These are phyloP conservation scores for Lasiodiplodia gonubiensis DNA, from an alignment of 2,329 filamentous ascomycete genomes.

Conservation along the genomic window DNA sequence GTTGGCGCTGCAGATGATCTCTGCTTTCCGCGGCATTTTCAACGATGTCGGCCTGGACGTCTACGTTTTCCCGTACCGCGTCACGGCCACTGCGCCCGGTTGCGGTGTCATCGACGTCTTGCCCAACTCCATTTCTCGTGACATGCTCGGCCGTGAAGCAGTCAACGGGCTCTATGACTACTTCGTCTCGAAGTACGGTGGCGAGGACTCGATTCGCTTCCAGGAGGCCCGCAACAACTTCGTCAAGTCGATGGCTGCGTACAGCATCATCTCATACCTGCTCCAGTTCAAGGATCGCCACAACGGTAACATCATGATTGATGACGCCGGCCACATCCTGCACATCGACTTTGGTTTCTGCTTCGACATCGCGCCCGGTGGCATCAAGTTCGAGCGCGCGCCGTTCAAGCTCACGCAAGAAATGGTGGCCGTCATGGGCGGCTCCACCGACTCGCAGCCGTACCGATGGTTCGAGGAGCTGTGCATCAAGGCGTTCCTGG, in stretches of 20 bases:
- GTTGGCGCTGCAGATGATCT: slow-evolving; percentile 95
- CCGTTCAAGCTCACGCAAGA: slow-evolving; percentile 98
- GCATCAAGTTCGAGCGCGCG: slow-evolving; percentile 95
- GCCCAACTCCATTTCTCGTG: slow-evolving; percentile 95
- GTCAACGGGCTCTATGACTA: slow-evolving; percentile 99
- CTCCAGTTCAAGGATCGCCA: slow-evolving; percentile 99
- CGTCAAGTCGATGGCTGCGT: slow-evolving; percentile 98
- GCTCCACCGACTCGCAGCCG: slow-evolving; percentile 76
- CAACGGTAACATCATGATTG: slow-evolving; percentile 99
- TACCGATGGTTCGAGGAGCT: slow-evolving; percentile 98
- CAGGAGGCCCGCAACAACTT: slow-evolving; percentile 96
- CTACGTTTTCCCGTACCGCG: slow-evolving; percentile 95
- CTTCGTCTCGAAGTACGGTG: slow-evolving; percentile 96
- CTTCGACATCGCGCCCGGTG: slow-evolving; percentile 97
- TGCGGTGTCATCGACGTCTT: slow-evolving; percentile 98
- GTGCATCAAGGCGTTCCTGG: slow-evolving; percentile 93
- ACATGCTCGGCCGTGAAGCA: slow-evolving; percentile 97
- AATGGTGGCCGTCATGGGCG: slow-evolving; percentile 99
- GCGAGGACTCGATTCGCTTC: slow-evolving; percentile 92
- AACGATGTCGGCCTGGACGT: slow-evolving; percentile 93
- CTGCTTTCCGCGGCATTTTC: slow-evolving; percentile 96
- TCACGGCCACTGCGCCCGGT: slow-evolving; percentile 94
- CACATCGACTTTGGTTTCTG: slow-evolving; percentile 99
- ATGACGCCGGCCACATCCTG: slow-evolving; percentile 94
- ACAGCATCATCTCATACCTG: slow-evolving; percentile 94